Conservation (phyloP, 495 filamentous ascomycete species). For the Hypoxylon cercidicola region DNA sequence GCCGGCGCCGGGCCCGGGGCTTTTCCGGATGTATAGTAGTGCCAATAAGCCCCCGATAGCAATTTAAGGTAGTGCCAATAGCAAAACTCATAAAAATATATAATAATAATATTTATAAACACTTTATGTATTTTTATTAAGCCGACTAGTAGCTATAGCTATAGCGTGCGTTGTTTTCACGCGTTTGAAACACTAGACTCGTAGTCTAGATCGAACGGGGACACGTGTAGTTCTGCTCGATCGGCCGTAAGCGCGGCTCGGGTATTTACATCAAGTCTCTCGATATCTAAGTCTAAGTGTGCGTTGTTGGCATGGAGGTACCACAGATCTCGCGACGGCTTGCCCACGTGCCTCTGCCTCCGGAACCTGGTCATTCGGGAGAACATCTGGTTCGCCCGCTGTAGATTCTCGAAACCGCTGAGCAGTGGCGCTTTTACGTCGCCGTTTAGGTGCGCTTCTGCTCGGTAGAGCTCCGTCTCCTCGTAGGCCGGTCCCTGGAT, state of each 20-base stretch:
- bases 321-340: neutral
- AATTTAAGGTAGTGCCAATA: no score
- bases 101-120: no score
- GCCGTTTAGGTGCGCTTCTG: conserved; percentile 53
- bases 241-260: conserved; percentile 29
- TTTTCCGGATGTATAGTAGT: no score
- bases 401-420: conserved; percentile 37
- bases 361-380: neutral
- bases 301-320: conserved; percentile 38
- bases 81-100: no score
- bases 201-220: conserved; percentile 16
- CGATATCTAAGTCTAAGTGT: conserved; percentile 41
- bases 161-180: neutral
- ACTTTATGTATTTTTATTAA: no score
- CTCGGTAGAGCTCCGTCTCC: conserved; percentile 48
- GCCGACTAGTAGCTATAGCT: neutral
- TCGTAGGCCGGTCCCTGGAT: conserved; percentile 59
- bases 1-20: no score
- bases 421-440: conserved; percentile 50
- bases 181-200: conserved; percentile 2
- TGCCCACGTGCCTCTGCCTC: conserved; percentile 10
- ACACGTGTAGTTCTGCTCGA: conserved; percentile 10
- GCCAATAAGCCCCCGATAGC: no score
- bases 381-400: conserved; percentile 40
- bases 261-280: conserved; percentile 23